Percentiles rank a stretch among this genome's conserved stretches.
Conservation (phyloP, 352 stramenopile genomes). For the Halophytophthora polymorphica region DNA sequence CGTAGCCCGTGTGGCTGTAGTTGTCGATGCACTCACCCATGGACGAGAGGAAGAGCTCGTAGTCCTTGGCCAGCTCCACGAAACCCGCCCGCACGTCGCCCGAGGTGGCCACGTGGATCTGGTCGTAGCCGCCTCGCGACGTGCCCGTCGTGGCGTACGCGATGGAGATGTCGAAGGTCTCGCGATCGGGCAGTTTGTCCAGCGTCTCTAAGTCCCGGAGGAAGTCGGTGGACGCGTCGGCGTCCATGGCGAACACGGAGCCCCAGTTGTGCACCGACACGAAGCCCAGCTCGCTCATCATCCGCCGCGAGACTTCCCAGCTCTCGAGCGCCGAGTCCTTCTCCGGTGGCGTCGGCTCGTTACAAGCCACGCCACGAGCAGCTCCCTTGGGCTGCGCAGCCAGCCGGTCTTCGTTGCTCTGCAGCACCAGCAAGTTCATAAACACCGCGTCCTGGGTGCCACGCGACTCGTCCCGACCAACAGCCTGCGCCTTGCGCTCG, state of each 20-base stretch:
- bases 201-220: constrained; percentile 63
- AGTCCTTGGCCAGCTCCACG: constrained; percentile 53
- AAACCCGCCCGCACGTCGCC: constrained; percentile 39
- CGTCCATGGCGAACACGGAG: constrained; percentile 77
- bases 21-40: constrained; percentile 61
- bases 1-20: constrained; percentile 41
- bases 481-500: constrained; percentile 55
- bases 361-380: constrained; percentile 20
- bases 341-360: constrained; percentile 38
- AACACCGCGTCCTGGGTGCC: constrained; percentile 68
- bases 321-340: constrained; percentile 60
- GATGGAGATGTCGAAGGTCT: constrained; percentile 82
- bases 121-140: constrained; percentile 74
- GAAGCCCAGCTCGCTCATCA: constrained; percentile 85
- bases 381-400: constrained; percentile 20
- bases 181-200: constrained; percentile 70
- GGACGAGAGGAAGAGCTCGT: constrained; percentile 64
- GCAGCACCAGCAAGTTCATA: constrained; percentile 50
- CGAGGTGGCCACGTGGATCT: constrained; percentile 63
- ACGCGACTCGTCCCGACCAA: constrained; percentile 47
- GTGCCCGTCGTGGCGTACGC: constrained; percentile 64
- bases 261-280: constrained; percentile 85
- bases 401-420: constrained; percentile 55
- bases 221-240: constrained; percentile 41
- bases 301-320: constrained; percentile 71